A percentile compares a stretch with the other conserved stretches of the same genome.
Evolutionary conservation across 2,329 filamentous ascomycete genomes (phyloP).

Genomic region (Bipolaris cookei): DNA sequence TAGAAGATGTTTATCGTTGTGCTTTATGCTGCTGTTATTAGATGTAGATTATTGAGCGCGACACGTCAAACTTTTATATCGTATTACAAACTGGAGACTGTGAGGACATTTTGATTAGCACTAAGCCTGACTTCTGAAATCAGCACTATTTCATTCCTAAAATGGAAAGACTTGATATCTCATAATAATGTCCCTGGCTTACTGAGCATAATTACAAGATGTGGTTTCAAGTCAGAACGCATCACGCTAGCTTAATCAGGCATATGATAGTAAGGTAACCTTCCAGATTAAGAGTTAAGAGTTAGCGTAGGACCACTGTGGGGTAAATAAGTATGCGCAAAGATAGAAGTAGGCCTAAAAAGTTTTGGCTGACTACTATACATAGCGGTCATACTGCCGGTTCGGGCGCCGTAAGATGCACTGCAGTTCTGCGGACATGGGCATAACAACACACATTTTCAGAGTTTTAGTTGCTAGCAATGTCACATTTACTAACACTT

Average conservation of each 20-base stretch:
- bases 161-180: neutral
- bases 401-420: too few relatives aligned
- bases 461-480: slow-evolving; percentile 4
- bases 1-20: neutral
- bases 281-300: neutral
- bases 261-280: neutral
- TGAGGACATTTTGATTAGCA: neutral
- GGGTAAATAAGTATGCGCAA: neutral
- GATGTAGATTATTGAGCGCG: neutral
- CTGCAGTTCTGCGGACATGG: slow-evolving; percentile 3
- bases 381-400: neutral
- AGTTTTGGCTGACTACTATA: neutral
- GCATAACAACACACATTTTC: neutral
- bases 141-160: neutral
- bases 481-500: neutral
- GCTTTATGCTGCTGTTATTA: neutral
- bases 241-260: neutral
- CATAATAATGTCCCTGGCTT: neutral
- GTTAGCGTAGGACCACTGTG: neutral
- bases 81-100: neutral
- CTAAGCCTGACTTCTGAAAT: neutral
- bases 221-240: neutral
- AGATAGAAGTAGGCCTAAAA: neutral
- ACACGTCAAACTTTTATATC: neutral
- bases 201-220: neutral